Conservation (phyloP, 2,329 filamentous ascomycete genomes). For the Penicillium decumbens region DNA sequence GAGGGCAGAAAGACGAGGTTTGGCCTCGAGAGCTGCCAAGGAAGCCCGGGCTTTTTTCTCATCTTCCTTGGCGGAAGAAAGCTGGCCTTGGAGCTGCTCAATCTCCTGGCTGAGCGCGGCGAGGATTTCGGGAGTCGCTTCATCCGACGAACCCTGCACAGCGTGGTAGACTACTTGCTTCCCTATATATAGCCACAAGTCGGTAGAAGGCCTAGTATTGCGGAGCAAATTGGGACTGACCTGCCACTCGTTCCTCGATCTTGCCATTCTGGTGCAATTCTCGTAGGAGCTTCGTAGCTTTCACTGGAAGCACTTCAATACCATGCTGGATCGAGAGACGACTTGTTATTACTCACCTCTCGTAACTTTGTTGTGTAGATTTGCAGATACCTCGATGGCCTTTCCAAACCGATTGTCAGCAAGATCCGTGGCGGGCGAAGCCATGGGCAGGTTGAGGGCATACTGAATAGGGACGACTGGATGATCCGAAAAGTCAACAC, state of each 20-base stretch:
- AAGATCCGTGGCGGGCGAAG: background rate
- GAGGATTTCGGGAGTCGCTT: conserved; percentile 47
- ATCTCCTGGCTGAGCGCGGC: conserved; percentile 49
- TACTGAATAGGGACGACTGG: conserved; percentile 53
- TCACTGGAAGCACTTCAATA: conserved; percentile 32
- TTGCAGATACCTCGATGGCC: conserved; percentile 57
- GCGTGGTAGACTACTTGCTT: conserved; percentile 61
- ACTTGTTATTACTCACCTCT: conserved; percentile 42
- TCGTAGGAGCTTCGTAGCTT: conserved; percentile 58
- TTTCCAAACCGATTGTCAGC: conserved; percentile 10
- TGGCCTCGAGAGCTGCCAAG: conserved; percentile 45
- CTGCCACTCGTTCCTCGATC: conserved; percentile 55
- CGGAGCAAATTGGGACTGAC: conserved; percentile 31
- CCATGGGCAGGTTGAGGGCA: conserved; percentile 4
- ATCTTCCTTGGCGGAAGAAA: conserved; percentile 42
- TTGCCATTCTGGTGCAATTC: conserved; percentile 58
- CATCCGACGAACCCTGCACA: conserved; percentile 49
- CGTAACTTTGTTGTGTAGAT: conserved; percentile 57
- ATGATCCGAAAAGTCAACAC: conserved; percentile 4
- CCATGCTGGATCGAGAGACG: background rate
- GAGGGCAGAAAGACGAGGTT: conserved; percentile 51
- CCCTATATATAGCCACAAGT: conserved; percentile 36
- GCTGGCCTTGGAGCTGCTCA: conserved; percentile 43
- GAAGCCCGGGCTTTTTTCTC: conserved; percentile 49
- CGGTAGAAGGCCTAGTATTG: background rate